Percentiles rank a stretch among this genome's conserved stretches.
phyloP scores from a whole-genome alignment of 1,284 basidiomycete genomes.

The Ceratorhiza oryzae-sativae region DNA sequence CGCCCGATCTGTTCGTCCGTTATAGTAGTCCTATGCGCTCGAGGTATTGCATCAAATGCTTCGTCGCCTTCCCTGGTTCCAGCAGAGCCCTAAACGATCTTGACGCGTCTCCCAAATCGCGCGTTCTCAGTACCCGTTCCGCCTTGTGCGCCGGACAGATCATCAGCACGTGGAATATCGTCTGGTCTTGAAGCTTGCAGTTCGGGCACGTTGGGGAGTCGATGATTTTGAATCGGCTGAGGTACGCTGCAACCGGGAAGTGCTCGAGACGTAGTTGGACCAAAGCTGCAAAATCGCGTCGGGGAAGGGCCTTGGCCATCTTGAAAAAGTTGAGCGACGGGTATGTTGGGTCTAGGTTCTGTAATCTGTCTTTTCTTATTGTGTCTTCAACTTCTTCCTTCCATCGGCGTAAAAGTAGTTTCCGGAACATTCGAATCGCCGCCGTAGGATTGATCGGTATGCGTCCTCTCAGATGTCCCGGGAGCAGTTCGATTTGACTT shows the following conservation, averaged over 20 bases:
- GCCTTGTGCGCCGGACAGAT: background rate
- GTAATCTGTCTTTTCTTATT: too few relatives aligned
- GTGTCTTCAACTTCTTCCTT: background rate
- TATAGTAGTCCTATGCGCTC: background rate
- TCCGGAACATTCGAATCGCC: background rate
- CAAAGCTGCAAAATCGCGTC: background rate
- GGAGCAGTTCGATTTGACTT: background rate
- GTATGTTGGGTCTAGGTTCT: conserved; percentile 1
- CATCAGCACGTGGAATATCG: background rate
- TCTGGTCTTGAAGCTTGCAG: background rate
- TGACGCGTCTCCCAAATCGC: background rate
- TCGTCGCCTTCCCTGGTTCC: background rate
- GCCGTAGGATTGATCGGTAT: conserved; percentile 17
- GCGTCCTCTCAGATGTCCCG: background rate
- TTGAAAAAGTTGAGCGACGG: background rate
- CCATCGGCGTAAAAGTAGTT: background rate
- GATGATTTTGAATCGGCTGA: background rate
- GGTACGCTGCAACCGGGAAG: conserved; percentile 11
- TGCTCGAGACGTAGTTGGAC: conserved; percentile 9
- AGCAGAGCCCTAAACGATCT: background rate
- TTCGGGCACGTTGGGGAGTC: conserved; percentile 11
- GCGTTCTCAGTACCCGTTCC: background rate
- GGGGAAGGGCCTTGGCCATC: background rate
- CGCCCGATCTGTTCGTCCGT: too few relatives aligned
- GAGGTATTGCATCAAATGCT: background rate